phyloP scores from a whole-genome alignment of 495 filamentous ascomycete species.

The Neurospora sp. region DNA sequence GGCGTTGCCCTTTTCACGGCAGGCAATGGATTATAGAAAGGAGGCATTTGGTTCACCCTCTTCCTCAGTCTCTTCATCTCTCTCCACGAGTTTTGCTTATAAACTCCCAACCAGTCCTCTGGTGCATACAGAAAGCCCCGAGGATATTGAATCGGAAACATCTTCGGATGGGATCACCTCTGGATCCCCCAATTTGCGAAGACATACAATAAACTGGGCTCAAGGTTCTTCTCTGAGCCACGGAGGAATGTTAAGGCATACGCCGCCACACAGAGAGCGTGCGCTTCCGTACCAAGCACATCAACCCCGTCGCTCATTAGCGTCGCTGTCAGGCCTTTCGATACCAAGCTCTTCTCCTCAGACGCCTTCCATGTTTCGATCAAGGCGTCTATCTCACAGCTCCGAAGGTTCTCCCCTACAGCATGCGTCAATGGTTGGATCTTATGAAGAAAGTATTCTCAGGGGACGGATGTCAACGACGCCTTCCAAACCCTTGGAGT shows the following conservation, averaged over 20 bases:
- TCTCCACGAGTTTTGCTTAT: constrained; percentile 75
- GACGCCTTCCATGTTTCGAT: constrained; percentile 43
- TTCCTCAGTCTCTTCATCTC: constrained; percentile 61
- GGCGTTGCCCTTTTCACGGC: constrained; percentile 28
- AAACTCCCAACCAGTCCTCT: constrained; percentile 88
- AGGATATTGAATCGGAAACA: constrained; percentile 59
- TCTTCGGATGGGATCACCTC: constrained; percentile 35
- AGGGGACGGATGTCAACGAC: constrained; percentile 94
- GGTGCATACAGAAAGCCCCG: constrained; percentile 80
- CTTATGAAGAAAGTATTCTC: constrained; percentile 94
- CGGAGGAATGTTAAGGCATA: constrained; percentile 22
- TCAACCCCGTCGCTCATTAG: constrained; percentile 64
- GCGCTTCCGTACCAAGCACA: constrained; percentile 55
- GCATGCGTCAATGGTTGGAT: constrained; percentile 92
- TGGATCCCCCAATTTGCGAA: constrained; percentile 20
- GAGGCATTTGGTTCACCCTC: constrained; percentile 30
- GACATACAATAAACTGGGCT: constrained; percentile 30
- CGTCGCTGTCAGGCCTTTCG: constrained; percentile 48
- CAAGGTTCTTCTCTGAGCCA: constrained; percentile 20
- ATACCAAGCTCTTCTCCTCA: constrained; percentile 47
- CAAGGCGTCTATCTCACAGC: constrained; percentile 60
- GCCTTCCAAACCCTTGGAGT: constrained; percentile 86
- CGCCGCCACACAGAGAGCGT: constrained; percentile 39
- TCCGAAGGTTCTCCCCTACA: constrained; percentile 69
- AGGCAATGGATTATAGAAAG: constrained; percentile 9